phyloP scores from a whole-genome alignment of 805 yeast genomes.

The Cyberlindnera amylophila region DNA sequence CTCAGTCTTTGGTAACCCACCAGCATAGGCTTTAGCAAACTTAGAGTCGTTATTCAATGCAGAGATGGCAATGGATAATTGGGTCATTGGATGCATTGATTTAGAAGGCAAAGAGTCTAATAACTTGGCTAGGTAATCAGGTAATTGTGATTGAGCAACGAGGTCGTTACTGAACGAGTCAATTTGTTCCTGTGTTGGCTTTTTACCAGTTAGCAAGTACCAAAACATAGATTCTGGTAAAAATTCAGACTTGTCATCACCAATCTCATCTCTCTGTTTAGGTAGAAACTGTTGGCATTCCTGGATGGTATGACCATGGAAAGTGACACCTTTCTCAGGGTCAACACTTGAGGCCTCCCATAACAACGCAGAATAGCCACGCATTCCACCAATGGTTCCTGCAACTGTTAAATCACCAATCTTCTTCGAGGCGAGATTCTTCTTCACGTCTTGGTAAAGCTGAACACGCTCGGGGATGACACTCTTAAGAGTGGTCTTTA shows the following conservation, averaged over 20 bases:
- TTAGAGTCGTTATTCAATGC: conserved; percentile 68
- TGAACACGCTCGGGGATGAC: conserved; percentile 43
- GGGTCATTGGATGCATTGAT: conserved; percentile 81
- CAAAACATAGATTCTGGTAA: conserved; percentile 77
- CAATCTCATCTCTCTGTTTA: conserved; percentile 35
- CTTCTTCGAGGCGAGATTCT: conserved; percentile 31
- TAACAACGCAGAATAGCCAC: conserved; percentile 68
- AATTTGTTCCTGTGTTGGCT: conserved; percentile 60
- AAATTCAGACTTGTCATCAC: conserved; percentile 46
- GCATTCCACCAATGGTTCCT: conserved; percentile 66
- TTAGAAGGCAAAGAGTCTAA: conserved; percentile 57
- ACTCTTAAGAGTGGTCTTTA: conserved; percentile 25
- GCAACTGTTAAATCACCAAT: conserved; percentile 45
- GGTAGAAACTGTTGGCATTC: conserved; percentile 69
- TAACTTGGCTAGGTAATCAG: conserved; percentile 56
- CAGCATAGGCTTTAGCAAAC: conserved; percentile 69
- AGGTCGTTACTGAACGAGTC: conserved; percentile 54
- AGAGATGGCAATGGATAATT: conserved; percentile 69
- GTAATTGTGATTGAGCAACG: conserved; percentile 62
- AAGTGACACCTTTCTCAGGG: conserved; percentile 71
- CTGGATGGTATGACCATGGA: conserved; percentile 72
- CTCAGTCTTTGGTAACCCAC: conserved; percentile 62
- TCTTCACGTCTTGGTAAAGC: conserved; percentile 38
- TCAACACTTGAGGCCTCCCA: conserved; percentile 83
- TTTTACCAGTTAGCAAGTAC: conserved; percentile 71